These are phyloP conservation scores for Knoxdaviesia capensis DNA, from an alignment of 2,329 filamentous ascomycete species.

Conservation along the genomic window DNA sequence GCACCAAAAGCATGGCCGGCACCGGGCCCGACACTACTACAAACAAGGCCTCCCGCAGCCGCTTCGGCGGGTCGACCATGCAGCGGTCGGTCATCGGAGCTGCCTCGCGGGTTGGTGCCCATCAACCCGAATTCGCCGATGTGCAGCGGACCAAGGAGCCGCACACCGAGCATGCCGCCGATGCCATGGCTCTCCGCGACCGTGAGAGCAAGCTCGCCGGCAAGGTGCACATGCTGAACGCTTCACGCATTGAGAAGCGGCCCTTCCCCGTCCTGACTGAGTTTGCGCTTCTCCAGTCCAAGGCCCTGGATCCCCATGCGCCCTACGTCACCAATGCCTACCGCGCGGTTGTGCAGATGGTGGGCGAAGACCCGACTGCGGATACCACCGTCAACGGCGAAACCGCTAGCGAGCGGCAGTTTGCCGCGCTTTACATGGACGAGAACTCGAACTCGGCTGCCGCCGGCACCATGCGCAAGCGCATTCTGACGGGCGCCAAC, in stretches of 20 bases:
- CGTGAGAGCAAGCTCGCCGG: slow-evolving; percentile 69
- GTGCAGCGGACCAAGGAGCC: slow-evolving; percentile 34
- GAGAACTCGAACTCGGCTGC: slow-evolving; percentile 44
- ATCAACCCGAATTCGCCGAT: slow-evolving; percentile 48
- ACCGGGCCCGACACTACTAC: slow-evolving; percentile 33
- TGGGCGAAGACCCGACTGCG: slow-evolving; percentile 46
- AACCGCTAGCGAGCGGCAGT: slow-evolving; percentile 56
- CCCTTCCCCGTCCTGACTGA: slow-evolving; percentile 58
- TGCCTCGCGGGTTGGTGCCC: slow-evolving; percentile 45
- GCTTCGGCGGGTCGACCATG: slow-evolving; percentile 40
- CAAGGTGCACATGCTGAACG: slow-evolving; percentile 62
- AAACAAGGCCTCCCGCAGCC: slow-evolving; percentile 24
- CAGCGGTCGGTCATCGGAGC: slow-evolving; percentile 77
- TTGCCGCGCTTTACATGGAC: slow-evolving; percentile 57
- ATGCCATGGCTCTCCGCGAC: slow-evolving; percentile 48
- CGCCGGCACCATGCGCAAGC: slow-evolving; percentile 50
- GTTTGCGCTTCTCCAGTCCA: slow-evolving; percentile 54
- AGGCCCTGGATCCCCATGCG: slow-evolving; percentile 49
- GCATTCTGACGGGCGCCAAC: slow-evolving; percentile 63
- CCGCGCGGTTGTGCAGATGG: slow-evolving; percentile 58
- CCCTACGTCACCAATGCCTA: slow-evolving; percentile 68
- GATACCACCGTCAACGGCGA: slow-evolving; percentile 38
- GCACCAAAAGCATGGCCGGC: slow-evolving; percentile 22
- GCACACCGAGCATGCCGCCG: slow-evolving; percentile 11
- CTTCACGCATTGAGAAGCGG: slow-evolving; percentile 42